Conservation (phyloP, 2,329 filamentous ascomycete genomes). For the Venturia effusa region DNA sequence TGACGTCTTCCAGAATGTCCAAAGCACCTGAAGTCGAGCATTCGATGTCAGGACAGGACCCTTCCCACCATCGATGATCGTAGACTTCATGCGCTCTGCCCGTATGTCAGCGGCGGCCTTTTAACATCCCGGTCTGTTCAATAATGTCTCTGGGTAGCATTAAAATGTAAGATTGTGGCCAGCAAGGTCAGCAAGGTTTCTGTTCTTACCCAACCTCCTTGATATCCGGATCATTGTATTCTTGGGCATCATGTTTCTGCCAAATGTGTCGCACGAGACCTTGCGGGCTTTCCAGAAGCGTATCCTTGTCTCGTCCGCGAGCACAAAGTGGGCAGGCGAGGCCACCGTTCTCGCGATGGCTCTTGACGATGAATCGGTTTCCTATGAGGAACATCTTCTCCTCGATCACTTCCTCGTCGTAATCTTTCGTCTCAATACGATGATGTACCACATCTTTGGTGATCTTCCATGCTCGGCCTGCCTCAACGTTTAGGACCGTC, state of each 20-base stretch:
- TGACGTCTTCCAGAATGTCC: background rate
- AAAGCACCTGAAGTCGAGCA: background rate
- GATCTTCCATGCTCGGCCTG: constrained; percentile 28
- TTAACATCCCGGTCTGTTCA: background rate
- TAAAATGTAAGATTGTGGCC: background rate
- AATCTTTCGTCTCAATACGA: constrained; percentile 17
- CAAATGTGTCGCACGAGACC: constrained; percentile 27
- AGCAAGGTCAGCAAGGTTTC: background rate
- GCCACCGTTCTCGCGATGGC: constrained; percentile 25
- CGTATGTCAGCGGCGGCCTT: background rate
- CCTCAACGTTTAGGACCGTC: constrained; percentile 18
- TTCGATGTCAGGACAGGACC: background rate
- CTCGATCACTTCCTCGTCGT: constrained; percentile 23
- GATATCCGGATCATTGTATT: constrained; percentile 23
- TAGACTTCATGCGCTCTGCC: background rate
- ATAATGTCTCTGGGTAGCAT: background rate
- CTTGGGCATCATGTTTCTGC: constrained; percentile 21
- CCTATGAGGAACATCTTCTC: constrained; percentile 26
- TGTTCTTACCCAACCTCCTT: constrained; percentile 16
- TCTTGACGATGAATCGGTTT: constrained; percentile 28
- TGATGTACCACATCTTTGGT: constrained; percentile 22
- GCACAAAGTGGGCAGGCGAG: constrained; percentile 27
- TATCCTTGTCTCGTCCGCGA: constrained; percentile 23
- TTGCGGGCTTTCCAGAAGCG: constrained; percentile 24
- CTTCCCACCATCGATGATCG: background rate